Evolutionary conservation across 192 early-diverging fungal species (phyloP), one percentile per base, ranked within the genome.

Genomic region (Coemansia asiatica): DNA sequence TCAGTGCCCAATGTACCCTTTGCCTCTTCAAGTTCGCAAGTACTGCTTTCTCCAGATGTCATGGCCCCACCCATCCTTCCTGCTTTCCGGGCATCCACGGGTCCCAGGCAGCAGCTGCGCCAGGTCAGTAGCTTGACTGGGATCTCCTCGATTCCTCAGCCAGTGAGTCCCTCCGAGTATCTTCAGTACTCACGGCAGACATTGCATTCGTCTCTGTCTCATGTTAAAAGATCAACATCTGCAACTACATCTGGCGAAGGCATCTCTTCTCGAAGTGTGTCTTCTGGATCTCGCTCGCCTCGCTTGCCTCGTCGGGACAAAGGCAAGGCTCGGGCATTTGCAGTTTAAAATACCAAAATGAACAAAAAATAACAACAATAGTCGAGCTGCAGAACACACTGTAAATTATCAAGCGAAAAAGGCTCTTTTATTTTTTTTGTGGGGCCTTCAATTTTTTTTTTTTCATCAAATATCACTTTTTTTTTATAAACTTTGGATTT

Each of bases 141-240:
- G 5, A 25, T 81, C 21, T 72, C 78, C 19, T 53, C 65, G 28
- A 81, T 68, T 23, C 69, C 54, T 28, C 69, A 68, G 56, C 69
- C 69, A 19, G 78, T 81, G 10, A 75, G 73, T 27, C 72, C 78
- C 1, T 81, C 78, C 12, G 78, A 74, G 33, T 75, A 81, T 19
- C 69, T 81, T 13, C 72, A 75, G 56, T 75, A 81, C 61, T 81
- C 78, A 58, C 69, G 78, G 10, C 66, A 71, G 36, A 75, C 69
- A 18, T 60, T 77, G 49, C 69, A 77, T 31, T 66, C 73, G 26
- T 76, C 74, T 4, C 68, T 81, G 28, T 62, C 69, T 16, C 64
- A 63, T 55, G 62, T 49, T 21, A 46, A 48, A 62, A 48, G 66
- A 15, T 21, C 61, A 16, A 33, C 48, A 28, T 22, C 60, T 27